A percentile compares a stretch with the other conserved stretches of the same genome.
These are phyloP conservation scores for Vitis rupestris DNA, from an alignment of 164 flowering plant species.

Conservation along the genomic window DNA sequence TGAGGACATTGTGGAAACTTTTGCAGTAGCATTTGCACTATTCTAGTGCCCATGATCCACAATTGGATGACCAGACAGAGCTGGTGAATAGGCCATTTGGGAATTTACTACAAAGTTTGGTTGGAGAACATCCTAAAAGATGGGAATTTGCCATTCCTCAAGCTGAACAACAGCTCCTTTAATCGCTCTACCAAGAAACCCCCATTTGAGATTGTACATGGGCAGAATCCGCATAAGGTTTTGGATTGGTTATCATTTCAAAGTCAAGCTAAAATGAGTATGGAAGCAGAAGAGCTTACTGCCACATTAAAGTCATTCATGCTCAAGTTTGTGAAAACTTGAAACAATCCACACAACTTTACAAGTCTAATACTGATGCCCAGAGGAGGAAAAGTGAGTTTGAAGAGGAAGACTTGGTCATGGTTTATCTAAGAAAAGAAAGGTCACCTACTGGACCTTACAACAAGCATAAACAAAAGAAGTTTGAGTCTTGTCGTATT, in stretches of 20 bases:
- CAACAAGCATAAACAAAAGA: no score
- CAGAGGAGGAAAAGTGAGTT: not conserved
- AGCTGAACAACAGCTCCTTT: not conserved
- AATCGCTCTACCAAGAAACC: not conserved
- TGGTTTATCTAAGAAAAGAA: slow-evolving; percentile 2
- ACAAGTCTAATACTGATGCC: not conserved
- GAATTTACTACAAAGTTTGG: no score
- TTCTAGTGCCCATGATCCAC: no score
- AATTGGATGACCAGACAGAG: no score
- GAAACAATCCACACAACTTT: not conserved
- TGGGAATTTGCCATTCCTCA: not conserved
- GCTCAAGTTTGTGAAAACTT: slow-evolving; percentile 2
- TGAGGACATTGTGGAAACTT: no score
- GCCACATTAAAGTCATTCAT: not conserved
- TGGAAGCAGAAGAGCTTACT: slow-evolving; percentile 7
- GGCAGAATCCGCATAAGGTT: not conserved
- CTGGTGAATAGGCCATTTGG: no score
- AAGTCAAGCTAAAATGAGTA: not conserved
- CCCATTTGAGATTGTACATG: not conserved
- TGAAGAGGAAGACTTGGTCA: slow-evolving; percentile 2
- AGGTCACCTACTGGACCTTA: no score
- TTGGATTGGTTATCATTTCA: not conserved
- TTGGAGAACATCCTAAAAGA: no score
- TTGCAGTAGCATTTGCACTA: no score
- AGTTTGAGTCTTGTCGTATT: no score